Percentiles rank a stretch among this genome's conserved stretches.
phyloP scores from a whole-genome alignment of 2,329 filamentous ascomycete genomes.

The Fusarium sp. region DNA sequence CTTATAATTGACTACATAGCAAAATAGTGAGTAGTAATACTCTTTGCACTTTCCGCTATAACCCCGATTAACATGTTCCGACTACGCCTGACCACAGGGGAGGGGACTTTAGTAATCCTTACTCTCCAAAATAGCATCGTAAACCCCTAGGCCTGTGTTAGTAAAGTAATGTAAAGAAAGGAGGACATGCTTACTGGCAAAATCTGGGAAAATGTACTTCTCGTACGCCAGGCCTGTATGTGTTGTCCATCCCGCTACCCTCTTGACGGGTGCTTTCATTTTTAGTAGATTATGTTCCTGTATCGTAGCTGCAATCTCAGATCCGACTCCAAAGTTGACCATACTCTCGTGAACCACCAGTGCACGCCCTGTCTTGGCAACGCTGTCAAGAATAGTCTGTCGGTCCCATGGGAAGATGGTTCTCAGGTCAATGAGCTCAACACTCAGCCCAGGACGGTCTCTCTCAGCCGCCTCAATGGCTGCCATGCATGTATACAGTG shows the following conservation, averaged over 20 bases:
- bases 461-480: slow-evolving; percentile 81
- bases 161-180: background rate
- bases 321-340: slow-evolving; percentile 88
- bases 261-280: slow-evolving; percentile 83
- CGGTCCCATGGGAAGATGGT: slow-evolving; percentile 93
- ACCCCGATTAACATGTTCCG: no score
- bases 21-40: no score
- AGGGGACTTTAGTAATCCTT: slow-evolving; percentile 66
- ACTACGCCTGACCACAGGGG: no score
- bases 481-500: slow-evolving; percentile 83
- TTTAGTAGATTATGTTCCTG: slow-evolving; percentile 84
- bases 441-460: slow-evolving; percentile 75
- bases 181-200: slow-evolving; percentile 74
- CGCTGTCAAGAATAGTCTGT: slow-evolving; percentile 80
- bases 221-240: slow-evolving; percentile 84
- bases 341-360: slow-evolving; percentile 92
- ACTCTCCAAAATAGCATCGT: slow-evolving; percentile 75
- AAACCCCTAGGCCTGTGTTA: slow-evolving; percentile 66
- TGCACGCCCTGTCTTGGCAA: slow-evolving; percentile 85
- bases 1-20: no score
- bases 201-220: slow-evolving; percentile 83
- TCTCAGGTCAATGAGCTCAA: slow-evolving; percentile 87
- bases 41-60: no score
- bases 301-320: slow-evolving; percentile 87
- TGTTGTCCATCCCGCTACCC: slow-evolving; percentile 87